phyloP scores from a whole-genome alignment of 78 protist species.

The Chrysochromulina parva region DNA sequence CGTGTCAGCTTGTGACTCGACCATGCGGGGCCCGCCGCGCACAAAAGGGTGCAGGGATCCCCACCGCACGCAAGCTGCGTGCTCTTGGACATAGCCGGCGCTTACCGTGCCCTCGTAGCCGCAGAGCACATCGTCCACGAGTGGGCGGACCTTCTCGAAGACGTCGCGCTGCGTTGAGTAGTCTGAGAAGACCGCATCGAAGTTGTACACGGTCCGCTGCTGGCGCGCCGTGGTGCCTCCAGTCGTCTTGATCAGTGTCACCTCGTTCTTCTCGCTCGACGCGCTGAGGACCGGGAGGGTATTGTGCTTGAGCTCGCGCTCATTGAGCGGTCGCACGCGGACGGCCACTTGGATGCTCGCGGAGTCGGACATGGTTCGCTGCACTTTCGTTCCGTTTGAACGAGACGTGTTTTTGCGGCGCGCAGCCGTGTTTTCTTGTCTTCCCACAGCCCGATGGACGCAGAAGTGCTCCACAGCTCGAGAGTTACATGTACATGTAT shows the following conservation, averaged over 20 bases:
- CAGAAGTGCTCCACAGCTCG: no score
- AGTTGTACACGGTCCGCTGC: neutral
- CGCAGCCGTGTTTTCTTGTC: no score
- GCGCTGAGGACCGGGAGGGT: conserved; percentile 41
- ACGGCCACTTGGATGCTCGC: neutral
- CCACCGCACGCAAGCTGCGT: no score
- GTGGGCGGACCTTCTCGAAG: conserved; percentile 32
- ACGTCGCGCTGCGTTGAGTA: conserved; percentile 46
- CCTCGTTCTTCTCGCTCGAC: conserved; percentile 23
- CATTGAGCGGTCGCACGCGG: conserved; percentile 39
- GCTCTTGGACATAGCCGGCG: no score
- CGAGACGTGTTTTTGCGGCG: no score
- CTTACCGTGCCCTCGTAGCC: conserved; percentile 44
- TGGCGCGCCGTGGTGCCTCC: conserved; percentile 21
- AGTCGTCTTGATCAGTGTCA: neutral
- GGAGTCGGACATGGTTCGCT: neutral
- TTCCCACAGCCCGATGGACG: no score
- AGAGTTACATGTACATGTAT: no score
- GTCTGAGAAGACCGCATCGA: conserved; percentile 25
- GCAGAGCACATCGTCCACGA: conserved; percentile 34
- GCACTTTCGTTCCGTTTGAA: no score
- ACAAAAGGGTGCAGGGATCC: no score
- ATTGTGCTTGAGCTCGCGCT: neutral
- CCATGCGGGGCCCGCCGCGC: no score
- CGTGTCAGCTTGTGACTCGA: no score